phyloP scores from a whole-genome alignment of 805 yeast species.

The Ogataea methylovora region DNA sequence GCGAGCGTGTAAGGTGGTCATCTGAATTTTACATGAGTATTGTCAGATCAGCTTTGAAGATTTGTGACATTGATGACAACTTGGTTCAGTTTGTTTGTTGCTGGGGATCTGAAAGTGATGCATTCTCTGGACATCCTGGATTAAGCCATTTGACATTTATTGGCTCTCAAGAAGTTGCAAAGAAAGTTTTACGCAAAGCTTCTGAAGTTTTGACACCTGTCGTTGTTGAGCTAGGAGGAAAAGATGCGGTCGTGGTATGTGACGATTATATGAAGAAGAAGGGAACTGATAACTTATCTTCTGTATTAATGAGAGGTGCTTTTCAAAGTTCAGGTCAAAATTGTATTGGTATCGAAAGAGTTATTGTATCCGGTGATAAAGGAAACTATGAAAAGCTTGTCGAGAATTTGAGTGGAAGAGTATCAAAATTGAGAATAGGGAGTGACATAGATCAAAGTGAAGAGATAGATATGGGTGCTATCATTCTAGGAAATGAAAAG shows the following conservation, averaged over 20 bases:
- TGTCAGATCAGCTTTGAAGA: slow-evolving; percentile 62
- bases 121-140: slow-evolving; percentile 76
- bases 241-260: slow-evolving; percentile 82
- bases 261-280: slow-evolving; percentile 61
- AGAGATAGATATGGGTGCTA: slow-evolving; percentile 94
- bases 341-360: slow-evolving; percentile 95
- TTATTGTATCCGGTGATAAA: slow-evolving; percentile 61
- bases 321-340: slow-evolving; percentile 98
- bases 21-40: slow-evolving; percentile 70
- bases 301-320: slow-evolving; percentile 87
- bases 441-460: slow-evolving; percentile 88
- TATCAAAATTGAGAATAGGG: slow-evolving; percentile 65
- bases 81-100: slow-evolving; percentile 84
- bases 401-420: slow-evolving; percentile 45
- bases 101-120: slow-evolving; percentile 73
- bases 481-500: slow-evolving; percentile 67
- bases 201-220: slow-evolving; percentile 86
- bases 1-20: slow-evolving; percentile 95
- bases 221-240: slow-evolving; percentile 95
- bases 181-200: slow-evolving; percentile 76
- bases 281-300: slow-evolving; percentile 46
- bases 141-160: slow-evolving; percentile 88
- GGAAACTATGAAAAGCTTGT: slow-evolving; percentile 59
- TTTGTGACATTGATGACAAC: slow-evolving; percentile 71
- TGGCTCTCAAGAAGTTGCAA: slow-evolving; percentile 94